Evolutionary conservation across 352 stramenopile genomes (phyloP).

Genomic region (Globisporangium spinosum): DNA sequence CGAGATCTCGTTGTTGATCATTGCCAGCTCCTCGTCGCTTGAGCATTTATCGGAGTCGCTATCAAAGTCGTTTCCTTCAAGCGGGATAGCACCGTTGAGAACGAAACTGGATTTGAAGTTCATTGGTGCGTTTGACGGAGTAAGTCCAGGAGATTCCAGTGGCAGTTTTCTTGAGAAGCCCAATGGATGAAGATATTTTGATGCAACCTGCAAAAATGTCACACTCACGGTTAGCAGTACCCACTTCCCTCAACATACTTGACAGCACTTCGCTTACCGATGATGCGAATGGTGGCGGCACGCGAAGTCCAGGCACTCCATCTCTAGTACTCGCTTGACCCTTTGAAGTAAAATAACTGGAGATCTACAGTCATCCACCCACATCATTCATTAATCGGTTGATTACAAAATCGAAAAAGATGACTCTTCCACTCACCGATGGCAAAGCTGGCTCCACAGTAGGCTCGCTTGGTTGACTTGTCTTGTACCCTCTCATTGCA

Average conservation of each 20-base stretch:
- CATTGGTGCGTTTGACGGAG: background rate
- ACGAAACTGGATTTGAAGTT: conserved; percentile 7
- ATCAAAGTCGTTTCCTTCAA: conserved; percentile 9
- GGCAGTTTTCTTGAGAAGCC: conserved; percentile 13
- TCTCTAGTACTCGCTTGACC: background rate
- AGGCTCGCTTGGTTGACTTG: background rate
- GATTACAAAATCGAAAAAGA: background rate
- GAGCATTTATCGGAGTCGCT: conserved; percentile 35
- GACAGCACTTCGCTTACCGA: conserved; percentile 2
- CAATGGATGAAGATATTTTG: background rate
- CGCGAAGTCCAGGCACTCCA: background rate
- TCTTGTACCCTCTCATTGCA: conserved; percentile 9
- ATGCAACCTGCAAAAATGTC: background rate
- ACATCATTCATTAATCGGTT: background rate
- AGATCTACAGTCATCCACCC: background rate
- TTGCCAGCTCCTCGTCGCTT: conserved; percentile 57
- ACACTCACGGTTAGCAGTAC: background rate
- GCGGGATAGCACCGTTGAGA: background rate
- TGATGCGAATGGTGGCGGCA: background rate
- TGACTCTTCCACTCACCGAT: background rate
- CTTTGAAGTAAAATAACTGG: background rate
- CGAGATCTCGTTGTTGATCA: conserved; percentile 53
- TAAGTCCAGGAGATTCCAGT: conserved; percentile 10
- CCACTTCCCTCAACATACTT: background rate
- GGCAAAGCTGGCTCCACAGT: conserved; percentile 8